Percentiles rank a stretch among this genome's conserved stretches.
Conservation (phyloP, 805 yeast species). For the Yarrowia sp. region DNA sequence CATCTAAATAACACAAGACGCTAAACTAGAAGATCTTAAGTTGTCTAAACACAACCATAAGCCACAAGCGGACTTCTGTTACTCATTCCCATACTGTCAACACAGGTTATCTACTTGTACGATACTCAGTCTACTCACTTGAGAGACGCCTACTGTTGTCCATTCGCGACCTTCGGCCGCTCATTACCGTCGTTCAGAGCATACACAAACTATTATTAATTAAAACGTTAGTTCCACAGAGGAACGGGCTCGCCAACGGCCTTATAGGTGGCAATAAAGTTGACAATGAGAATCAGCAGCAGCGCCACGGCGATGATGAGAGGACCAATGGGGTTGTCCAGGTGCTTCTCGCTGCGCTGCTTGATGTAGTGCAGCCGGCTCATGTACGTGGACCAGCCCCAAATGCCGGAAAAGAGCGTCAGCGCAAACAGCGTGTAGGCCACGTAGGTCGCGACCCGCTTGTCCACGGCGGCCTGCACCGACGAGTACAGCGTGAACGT, state of each 20-base stretch:
- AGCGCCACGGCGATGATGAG: constrained; percentile 70
- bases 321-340: constrained; percentile 91
- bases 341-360: constrained; percentile 79
- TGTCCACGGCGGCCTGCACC: constrained; percentile 60
- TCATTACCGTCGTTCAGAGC: neutral
- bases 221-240: constrained; percentile 12
- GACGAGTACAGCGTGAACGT: constrained; percentile 83
- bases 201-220: constrained; percentile 6
- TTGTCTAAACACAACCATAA: too few relatives aligned
- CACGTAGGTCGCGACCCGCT: constrained; percentile 55
- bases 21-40: too few relatives aligned
- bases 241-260: constrained; percentile 13
- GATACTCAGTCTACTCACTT: too few relatives aligned
- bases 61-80: too few relatives aligned
- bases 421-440: constrained; percentile 79
- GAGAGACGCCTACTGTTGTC: too few relatives aligned
- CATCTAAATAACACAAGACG: too few relatives aligned
- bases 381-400: constrained; percentile 84
- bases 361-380: constrained; percentile 69
- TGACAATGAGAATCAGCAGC: constrained; percentile 61
- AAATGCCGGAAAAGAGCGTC: constrained; percentile 76
- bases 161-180: too few relatives aligned
- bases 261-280: constrained; percentile 46
- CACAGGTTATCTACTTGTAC: too few relatives aligned
- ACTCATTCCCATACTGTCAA: too few relatives aligned